Conservation (phyloP, 176 grass and related monocot genomes). For the Miscanthus lutarioriparius region DNA sequence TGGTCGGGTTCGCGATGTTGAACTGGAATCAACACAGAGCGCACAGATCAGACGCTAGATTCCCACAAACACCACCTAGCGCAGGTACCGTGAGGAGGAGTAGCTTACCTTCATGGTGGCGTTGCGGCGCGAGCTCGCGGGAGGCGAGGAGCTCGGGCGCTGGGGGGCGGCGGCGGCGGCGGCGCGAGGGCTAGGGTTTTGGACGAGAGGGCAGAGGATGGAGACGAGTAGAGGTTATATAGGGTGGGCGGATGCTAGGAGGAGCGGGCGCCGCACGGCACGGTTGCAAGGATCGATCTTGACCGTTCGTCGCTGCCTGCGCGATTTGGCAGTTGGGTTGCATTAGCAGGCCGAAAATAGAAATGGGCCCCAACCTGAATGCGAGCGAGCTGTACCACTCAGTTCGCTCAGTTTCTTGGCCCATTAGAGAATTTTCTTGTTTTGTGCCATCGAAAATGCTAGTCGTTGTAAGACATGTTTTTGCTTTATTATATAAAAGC, state of each 20-base stretch:
- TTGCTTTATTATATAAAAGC: no score
- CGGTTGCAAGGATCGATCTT: background rate
- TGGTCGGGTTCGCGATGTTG: slow-evolving; percentile 88
- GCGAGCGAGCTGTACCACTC: background rate
- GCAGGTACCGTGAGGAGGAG: background rate
- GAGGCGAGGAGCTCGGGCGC: slow-evolving; percentile 22
- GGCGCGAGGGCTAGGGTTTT: slow-evolving; percentile 54
- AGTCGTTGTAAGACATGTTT: no score
- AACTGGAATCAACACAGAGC: slow-evolving; percentile 45
- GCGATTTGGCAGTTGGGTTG: background rate
- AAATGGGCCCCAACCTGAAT: background rate
- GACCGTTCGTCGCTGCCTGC: background rate
- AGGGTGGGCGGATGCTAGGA: background rate
- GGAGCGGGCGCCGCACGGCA: background rate
- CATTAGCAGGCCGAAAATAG: background rate
- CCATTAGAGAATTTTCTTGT: background rate
- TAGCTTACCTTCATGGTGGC: slow-evolving; percentile 56
- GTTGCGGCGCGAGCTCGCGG: slow-evolving; percentile 38
- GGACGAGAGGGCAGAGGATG: background rate
- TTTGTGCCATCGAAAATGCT: background rate
- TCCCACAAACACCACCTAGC: background rate
- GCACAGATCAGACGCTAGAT: slow-evolving; percentile 18
- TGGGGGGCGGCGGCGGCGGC: slow-evolving; percentile 18
- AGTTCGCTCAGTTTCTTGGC: background rate
- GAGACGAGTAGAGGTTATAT: slow-evolving; percentile 34